These are phyloP conservation scores for Xylariaceae sp. DNA, from an alignment of 2,329 filamentous ascomycete genomes.

Conservation along the genomic window DNA sequence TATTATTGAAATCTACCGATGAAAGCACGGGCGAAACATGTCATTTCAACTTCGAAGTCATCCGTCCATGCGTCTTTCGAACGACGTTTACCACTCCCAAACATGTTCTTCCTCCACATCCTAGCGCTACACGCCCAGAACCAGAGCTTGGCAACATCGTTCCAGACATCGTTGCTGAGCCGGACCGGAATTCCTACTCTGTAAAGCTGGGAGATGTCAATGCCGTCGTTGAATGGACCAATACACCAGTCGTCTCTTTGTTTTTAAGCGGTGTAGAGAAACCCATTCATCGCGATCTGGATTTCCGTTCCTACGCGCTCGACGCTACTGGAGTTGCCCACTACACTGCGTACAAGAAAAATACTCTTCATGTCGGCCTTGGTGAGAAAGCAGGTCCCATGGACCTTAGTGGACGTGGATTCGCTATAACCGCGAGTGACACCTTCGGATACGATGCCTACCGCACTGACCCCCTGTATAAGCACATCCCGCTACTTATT, in stretches of 20 bases:
- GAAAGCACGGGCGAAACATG: conserved; percentile 47
- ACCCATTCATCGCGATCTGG: conserved; percentile 66
- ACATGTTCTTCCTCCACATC: conserved; percentile 69
- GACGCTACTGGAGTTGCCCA: conserved; percentile 68
- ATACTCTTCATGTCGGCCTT: conserved; percentile 70
- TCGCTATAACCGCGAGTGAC: conserved; percentile 71
- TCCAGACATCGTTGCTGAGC: conserved; percentile 41
- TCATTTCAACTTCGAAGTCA: conserved; percentile 66
- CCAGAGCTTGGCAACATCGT: conserved; percentile 43
- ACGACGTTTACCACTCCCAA: conserved; percentile 68
- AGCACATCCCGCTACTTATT: conserved; percentile 75
- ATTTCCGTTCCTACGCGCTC: conserved; percentile 68
- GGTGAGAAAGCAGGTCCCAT: conserved; percentile 75
- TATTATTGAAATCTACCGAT: conserved; percentile 26
- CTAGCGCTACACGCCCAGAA: conserved; percentile 58
- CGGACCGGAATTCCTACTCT: conserved; percentile 43
- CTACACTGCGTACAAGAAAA: conserved; percentile 66
- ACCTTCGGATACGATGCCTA: conserved; percentile 77
- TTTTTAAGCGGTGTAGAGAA: conserved; percentile 53
- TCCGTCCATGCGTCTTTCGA: conserved; percentile 68
- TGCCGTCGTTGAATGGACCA: conserved; percentile 64
- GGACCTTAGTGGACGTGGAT: conserved; percentile 70
- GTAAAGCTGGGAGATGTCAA: conserved; percentile 56
- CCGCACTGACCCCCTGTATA: conserved; percentile 74
- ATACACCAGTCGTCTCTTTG: conserved; percentile 63